Evolutionary conservation across 2,329 filamentous ascomycete species (phyloP), one percentile per base, ranked within the genome.

Genomic region (Claviceps pusilla): DNA sequence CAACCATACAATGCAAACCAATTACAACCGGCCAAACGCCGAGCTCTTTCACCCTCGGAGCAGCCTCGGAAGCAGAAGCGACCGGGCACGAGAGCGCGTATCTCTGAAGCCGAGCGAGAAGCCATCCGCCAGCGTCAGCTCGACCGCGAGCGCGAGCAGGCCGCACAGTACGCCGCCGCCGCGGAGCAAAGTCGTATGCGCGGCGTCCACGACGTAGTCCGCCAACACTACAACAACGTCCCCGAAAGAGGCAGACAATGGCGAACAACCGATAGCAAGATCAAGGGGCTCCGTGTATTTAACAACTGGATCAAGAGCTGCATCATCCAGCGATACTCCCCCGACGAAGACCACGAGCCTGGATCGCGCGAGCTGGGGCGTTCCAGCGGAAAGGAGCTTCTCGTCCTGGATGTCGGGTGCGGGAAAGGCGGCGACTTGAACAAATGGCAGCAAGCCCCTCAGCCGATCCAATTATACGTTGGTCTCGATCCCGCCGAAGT

Each of bases 241-340:
- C 91, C 91, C 0, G 87, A 98, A 72, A 82, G 90, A 35, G 93
- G 93, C 12, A 82, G 91, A 53, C 89, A 96, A 64, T 98, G 93
- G 91, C 82, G 93, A 51, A 89, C 86, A 66, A 95, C 89, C 7
- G 89, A 95, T 64, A 95, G 87, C 68, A 86, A 87, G 63, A 98
- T 98, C 74, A 95, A 94, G 71, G 93, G 93, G 0, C 74, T 98
- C 53, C 82, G 93, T 53, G 88, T 86, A 60, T 93, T 95, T 75
- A 98, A 98, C 73, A 98, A 98, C 69, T 98, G 93, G 93, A 80
- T 98, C 71, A 98, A 98, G 76, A 95, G 89, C 65, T 91, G 87
- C 51, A 81, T 97, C 61, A 97, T 98, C 61, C 90, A 97, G 66
- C 96, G 95, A 67, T 97, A 96, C 71, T 89, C 88, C 4, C 86